These are phyloP conservation scores for Kluyveromyces nonfermentans DNA, from an alignment of 805 yeast species.

Conservation along the genomic window DNA sequence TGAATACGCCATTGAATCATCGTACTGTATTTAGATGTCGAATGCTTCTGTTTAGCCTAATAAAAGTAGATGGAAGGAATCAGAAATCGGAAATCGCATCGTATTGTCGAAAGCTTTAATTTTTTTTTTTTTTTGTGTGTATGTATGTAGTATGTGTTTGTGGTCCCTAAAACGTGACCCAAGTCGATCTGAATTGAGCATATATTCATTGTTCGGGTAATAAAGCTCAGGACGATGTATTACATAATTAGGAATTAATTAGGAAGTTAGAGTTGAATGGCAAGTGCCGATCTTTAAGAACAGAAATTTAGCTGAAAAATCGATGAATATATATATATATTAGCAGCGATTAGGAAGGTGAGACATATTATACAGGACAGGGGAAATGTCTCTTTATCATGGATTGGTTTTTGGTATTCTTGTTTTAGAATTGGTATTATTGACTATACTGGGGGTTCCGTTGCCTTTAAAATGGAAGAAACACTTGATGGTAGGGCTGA, in stretches of 20 bases:
- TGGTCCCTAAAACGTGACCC: no score
- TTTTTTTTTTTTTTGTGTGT: neutral
- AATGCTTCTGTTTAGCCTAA: neutral
- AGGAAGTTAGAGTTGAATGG: no score
- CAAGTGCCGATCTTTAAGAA: no score
- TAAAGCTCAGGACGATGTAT: no score
- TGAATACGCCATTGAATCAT: no score
- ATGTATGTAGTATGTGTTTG: no score
- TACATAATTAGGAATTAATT: no score
- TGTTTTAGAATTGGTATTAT: constrained; percentile 66
- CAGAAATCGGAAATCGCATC: neutral
- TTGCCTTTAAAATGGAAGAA: constrained; percentile 68
- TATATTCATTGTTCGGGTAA: no score
- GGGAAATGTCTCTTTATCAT: constrained; percentile 24
- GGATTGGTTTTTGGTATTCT: constrained; percentile 60
- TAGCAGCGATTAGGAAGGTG: neutral
- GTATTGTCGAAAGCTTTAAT: neutral
- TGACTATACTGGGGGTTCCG: constrained; percentile 76
- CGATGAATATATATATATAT: no score
- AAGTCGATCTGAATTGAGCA: no score
- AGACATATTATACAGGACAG: neutral
- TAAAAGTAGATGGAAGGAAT: neutral
- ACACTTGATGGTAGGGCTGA: constrained; percentile 50
- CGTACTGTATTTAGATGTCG: neutral
- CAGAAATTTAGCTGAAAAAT: no score